A percentile compares a stretch with the other conserved stretches of the same genome.
Evolutionary conservation across 345 rosid genomes (phyloP).

Genomic region (Dimocarpus longan): DNA sequence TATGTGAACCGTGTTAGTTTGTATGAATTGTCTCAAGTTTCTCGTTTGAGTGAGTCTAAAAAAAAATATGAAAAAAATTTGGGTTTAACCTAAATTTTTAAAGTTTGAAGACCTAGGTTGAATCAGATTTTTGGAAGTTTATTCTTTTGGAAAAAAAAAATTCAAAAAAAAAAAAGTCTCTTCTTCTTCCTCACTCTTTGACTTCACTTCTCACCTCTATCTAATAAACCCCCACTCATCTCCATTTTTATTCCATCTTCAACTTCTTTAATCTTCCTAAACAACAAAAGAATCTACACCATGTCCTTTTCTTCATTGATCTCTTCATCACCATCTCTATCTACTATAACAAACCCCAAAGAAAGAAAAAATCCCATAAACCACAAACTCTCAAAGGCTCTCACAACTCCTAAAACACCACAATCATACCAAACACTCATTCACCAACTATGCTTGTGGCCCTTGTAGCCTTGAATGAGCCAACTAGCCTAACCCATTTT

Average conservation of each 20-base stretch:
- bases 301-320: constrained; percentile 44
- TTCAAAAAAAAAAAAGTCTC: too few species aligned
- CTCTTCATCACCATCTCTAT: constrained; percentile 33
- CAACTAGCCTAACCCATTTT: constrained; percentile 89
- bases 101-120: too few species aligned
- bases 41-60: too few species aligned
- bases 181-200: too few species aligned
- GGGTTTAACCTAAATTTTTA: too few species aligned
- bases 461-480: constrained; percentile 93
- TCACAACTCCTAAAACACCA: constrained; percentile 63
- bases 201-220: not conserved
- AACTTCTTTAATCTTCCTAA: constrained; percentile 19
- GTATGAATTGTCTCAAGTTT: too few species aligned
- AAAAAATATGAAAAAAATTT: too few species aligned
- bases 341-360: constrained; percentile 19
- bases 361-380: constrained; percentile 12
- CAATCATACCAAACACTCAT: constrained; percentile 73
- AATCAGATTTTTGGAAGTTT: too few species aligned
- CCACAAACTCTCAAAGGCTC: constrained; percentile 32
- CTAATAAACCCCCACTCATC: not conserved
- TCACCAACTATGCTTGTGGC: constrained; percentile 67
- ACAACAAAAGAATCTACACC: constrained; percentile 25
- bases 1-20: too few species aligned
- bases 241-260: constrained; percentile 22
- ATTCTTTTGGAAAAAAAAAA: too few species aligned